Percentiles rank a stretch among this genome's conserved stretches.
phyloP scores from a whole-genome alignment of 2,329 filamentous ascomycete species.

The Penicillium sp. region DNA sequence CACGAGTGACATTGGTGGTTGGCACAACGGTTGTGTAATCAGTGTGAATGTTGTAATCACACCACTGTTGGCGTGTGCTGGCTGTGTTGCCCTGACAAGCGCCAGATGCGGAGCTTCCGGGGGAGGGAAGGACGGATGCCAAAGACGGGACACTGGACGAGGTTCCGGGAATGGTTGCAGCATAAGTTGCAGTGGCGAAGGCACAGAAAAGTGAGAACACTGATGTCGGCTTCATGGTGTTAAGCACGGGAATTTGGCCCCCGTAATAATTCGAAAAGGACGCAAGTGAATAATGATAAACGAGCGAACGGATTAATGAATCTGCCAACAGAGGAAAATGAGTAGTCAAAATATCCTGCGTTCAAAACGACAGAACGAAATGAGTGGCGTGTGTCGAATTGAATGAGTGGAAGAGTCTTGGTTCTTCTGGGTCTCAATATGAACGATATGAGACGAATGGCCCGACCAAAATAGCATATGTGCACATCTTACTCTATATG shows the following conservation, averaged over 20 bases:
- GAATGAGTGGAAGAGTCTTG: no score
- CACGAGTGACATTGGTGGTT: constrained; percentile 29
- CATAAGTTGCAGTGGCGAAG: background rate
- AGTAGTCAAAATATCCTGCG: no score
- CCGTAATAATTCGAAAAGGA: background rate
- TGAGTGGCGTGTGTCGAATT: no score
- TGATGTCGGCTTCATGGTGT: background rate
- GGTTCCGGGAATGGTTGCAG: background rate
- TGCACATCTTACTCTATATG: background rate
- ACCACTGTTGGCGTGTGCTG: constrained; percentile 15
- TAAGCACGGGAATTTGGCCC: background rate
- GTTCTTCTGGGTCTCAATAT: background rate
- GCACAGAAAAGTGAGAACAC: background rate
- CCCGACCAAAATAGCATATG: background rate
- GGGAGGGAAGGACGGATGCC: background rate
- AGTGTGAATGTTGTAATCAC: constrained; percentile 16
- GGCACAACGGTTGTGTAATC: constrained; percentile 20
- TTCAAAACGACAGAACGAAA: no score
- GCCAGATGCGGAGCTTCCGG: background rate
- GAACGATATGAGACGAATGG: background rate
- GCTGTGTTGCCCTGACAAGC: constrained; percentile 14
- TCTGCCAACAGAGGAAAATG: no score
- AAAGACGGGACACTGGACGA: background rate
- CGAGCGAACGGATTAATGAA: no score
- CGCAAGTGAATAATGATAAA: background rate